phyloP scores from a whole-genome alignment of 1,139 yeast species.

The Geotrichum reessii region DNA sequence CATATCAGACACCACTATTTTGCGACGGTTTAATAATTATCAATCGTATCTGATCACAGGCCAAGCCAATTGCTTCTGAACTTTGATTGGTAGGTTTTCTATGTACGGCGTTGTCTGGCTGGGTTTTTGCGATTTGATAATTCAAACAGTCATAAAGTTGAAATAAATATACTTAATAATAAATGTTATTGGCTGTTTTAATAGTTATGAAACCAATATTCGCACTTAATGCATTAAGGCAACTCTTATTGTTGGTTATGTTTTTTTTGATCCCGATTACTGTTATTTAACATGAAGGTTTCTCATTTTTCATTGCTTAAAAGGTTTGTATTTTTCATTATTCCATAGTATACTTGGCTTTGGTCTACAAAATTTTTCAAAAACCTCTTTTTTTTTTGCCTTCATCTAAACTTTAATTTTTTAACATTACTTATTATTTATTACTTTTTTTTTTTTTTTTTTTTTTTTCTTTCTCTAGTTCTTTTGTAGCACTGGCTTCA shows the following conservation, averaged over 20 bases:
- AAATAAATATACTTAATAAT: background rate
- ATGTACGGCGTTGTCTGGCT: background rate
- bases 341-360: no score
- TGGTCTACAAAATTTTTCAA: background rate
- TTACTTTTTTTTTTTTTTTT: background rate
- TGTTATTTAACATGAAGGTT: no score
- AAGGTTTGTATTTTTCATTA: no score
- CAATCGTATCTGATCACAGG: background rate
- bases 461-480: background rate
- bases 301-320: no score
- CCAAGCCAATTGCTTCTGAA: background rate
- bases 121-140: background rate
- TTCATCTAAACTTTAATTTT: background rate
- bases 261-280: no score
- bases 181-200: background rate
- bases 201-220: no score
- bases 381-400: background rate
- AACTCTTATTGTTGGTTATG: no score
- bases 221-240: no score
- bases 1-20: background rate
- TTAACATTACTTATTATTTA: no score
- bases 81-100: background rate
- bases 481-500: background rate
- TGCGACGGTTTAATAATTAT: background rate
- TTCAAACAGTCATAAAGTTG: background rate